Conservation (phyloP, 163 green algal species). For the Volvox carteri region DNA sequence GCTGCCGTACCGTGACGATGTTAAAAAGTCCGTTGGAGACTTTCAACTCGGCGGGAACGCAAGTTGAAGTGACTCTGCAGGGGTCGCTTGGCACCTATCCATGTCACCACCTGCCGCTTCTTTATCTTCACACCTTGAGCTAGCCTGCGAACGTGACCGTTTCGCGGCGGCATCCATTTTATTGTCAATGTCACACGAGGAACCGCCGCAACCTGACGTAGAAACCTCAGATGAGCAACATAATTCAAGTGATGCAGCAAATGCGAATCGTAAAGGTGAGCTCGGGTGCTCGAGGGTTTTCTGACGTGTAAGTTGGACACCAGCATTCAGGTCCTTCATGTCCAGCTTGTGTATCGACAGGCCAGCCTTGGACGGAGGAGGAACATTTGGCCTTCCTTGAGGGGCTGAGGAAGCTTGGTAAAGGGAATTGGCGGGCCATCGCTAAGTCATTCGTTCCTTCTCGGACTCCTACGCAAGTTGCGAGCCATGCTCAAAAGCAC, state of each 20-base stretch:
- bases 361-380: conserved; percentile 80
- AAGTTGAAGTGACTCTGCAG: too few relatives aligned
- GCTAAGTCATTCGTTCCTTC: conserved; percentile 74
- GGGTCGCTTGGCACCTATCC: background rate
- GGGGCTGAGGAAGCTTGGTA: conserved; percentile 78
- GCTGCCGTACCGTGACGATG: too few relatives aligned
- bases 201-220: conserved; percentile 11
- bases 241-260: conserved; percentile 28
- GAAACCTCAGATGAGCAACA: conserved; percentile 41
- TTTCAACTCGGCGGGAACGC: too few relatives aligned
- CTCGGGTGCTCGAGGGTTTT: background rate
- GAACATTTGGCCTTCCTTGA: conserved; percentile 82
- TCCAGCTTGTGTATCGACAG: conserved; percentile 42
- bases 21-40: too few relatives aligned
- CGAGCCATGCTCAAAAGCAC: conserved; percentile 85
- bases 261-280: conserved; percentile 32
- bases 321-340: background rate
- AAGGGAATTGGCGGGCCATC: conserved; percentile 82
- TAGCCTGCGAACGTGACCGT: background rate
- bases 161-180: conserved; percentile 1
- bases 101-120: conserved; percentile 39
- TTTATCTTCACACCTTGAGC: conserved; percentile 1
- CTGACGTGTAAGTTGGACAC: background rate
- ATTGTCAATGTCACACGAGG: conserved; percentile 25
- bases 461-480: conserved; percentile 76